These are phyloP conservation scores for Casaregolazyma suthepensis DNA, from an alignment of 1,139 yeast species.

Conservation along the genomic window DNA sequence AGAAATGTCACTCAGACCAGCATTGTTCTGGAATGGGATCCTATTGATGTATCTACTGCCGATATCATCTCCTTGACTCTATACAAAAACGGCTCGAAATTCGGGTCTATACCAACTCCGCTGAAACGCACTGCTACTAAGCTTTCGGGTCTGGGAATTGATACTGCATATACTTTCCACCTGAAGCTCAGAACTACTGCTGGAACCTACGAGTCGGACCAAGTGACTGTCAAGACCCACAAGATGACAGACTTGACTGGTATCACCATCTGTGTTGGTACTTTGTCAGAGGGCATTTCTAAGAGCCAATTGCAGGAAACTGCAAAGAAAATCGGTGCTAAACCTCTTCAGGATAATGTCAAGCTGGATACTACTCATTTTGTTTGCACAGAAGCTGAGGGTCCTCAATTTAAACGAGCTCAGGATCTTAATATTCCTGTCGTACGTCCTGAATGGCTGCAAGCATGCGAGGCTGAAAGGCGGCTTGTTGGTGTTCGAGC, in stretches of 20 bases:
- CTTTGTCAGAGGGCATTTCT: conserved; percentile 47
- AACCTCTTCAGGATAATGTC: conserved; percentile 65
- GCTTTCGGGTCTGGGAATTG: conserved; percentile 85
- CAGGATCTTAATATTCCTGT: conserved; percentile 84
- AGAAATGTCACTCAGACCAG: conserved; percentile 89
- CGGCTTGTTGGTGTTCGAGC: conserved; percentile 91
- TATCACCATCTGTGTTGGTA: conserved; percentile 86
- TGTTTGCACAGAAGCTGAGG: conserved; percentile 67
- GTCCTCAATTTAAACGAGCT: conserved; percentile 69
- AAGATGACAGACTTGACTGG: conserved; percentile 96
- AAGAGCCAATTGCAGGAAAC: conserved; percentile 58
- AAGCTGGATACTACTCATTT: conserved; percentile 93
- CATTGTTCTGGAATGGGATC: conserved; percentile 93
- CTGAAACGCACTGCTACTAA: conserved; percentile 74
- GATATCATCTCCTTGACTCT: conserved; percentile 68
- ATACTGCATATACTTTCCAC: conserved; percentile 73
- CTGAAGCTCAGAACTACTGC: conserved; percentile 83
- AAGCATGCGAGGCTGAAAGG: conserved; percentile 87
- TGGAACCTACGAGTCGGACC: conserved; percentile 69
- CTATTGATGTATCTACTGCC: conserved; percentile 77
- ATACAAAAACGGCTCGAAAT: conserved; percentile 71
- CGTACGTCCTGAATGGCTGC: conserved; percentile 94
- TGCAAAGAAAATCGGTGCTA: conserved; percentile 72
- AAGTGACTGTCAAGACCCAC: conserved; percentile 71
- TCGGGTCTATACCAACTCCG: conserved; percentile 86